Percentiles rank a stretch among this genome's conserved stretches.
Evolutionary conservation across 495 filamentous ascomycete species (phyloP).

Genomic region (Jackrogersella minutella): DNA sequence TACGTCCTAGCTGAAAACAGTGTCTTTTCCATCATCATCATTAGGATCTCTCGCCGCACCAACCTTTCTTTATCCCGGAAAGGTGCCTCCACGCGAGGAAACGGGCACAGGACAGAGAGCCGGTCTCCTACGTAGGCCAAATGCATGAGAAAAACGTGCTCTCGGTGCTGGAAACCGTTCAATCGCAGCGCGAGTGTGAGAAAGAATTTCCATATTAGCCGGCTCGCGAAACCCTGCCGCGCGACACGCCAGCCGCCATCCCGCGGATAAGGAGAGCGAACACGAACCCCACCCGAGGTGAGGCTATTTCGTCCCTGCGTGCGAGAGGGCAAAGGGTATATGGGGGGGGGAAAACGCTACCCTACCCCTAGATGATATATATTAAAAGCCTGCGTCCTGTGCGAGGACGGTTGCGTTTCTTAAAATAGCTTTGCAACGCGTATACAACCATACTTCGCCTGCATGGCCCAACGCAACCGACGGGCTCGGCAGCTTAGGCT

Average conservation of each 20-base stretch:
- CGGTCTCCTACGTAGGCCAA: not conserved
- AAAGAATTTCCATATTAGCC: conserved; percentile 32
- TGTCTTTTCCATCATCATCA: not conserved
- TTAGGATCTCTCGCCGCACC: conserved; percentile 13
- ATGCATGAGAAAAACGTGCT: conserved; percentile 19
- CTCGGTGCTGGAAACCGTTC: too few species aligned
- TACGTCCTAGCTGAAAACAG: conserved; percentile 20
- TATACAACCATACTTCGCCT: conserved; percentile 18
- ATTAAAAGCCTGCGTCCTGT: conserved; percentile 12
- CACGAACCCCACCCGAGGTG: conserved; percentile 9
- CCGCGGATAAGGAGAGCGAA: conserved; percentile 17
- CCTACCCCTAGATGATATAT: conserved; percentile 31
- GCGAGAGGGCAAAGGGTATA: not conserved
- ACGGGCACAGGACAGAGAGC: not conserved
- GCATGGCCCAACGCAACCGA: conserved; percentile 18
- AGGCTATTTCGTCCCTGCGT: not conserved
- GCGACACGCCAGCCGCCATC: conserved; percentile 31
- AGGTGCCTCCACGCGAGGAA: conserved; percentile 15
- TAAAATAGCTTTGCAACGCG: conserved; percentile 31
- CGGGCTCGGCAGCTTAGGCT: conserved; percentile 15
- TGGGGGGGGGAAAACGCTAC: not conserved
- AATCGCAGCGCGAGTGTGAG: not conserved
- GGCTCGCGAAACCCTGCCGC: conserved; percentile 27
- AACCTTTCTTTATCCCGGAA: conserved; percentile 33
- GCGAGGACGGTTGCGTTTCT: conserved; percentile 2